phyloP scores from a whole-genome alignment of 129 eudicot genomes.

The Lonicera japonica region DNA sequence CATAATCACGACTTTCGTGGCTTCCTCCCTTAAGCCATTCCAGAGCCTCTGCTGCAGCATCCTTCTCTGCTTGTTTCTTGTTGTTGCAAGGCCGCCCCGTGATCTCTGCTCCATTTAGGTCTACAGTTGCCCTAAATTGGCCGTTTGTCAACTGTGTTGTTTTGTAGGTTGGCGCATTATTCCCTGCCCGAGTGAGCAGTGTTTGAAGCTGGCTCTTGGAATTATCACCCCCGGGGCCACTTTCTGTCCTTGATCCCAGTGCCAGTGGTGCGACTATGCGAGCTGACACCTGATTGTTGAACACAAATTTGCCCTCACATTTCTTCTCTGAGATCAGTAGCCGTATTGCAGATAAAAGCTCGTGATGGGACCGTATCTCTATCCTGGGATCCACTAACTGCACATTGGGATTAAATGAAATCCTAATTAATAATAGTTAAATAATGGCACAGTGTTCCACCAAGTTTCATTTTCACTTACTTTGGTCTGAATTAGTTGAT shows the following conservation, averaged over 20 bases:
- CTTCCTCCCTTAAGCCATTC: constrained; percentile 52
- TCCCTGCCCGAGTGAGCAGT: constrained; percentile 67
- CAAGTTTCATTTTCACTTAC: constrained; percentile 28
- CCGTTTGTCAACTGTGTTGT: constrained; percentile 46
- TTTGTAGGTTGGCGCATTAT: constrained; percentile 50
- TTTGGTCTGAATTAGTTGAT: constrained; percentile 67
- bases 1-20: constrained; percentile 31
- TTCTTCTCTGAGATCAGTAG: constrained; percentile 60
- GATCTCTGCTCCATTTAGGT: constrained; percentile 73
- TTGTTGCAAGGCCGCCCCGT: constrained; percentile 66
- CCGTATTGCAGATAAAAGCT: constrained; percentile 69
- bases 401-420: not conserved
- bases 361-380: constrained; percentile 60
- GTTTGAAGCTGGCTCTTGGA: constrained; percentile 83
- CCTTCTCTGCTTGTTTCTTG: constrained; percentile 91
- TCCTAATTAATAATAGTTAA: not conserved
- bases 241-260: constrained; percentile 33
- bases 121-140: constrained; percentile 62
- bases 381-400: constrained; percentile 75
- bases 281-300: constrained; percentile 38
- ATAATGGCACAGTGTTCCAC: no score
- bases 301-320: constrained; percentile 61
- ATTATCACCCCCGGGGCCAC: constrained; percentile 94
- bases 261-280: constrained; percentile 14
- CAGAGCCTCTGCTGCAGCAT: constrained; percentile 89